Evolutionary conservation across 2,329 filamentous ascomycete species (phyloP).

Genomic region (Coniochaeta ligniaria): DNA sequence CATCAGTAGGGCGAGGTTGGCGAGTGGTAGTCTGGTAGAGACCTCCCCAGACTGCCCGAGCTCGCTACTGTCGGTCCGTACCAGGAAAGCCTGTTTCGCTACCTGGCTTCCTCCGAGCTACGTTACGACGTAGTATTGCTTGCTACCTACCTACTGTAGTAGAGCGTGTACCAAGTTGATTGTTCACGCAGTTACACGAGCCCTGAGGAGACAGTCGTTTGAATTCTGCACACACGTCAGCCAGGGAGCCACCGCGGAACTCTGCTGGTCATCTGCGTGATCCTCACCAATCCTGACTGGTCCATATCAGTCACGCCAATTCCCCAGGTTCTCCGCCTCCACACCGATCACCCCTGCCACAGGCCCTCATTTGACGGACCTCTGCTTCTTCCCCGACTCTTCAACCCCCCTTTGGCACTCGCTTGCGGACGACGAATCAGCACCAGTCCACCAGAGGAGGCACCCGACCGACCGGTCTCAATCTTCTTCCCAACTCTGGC

Average conservation of each 20-base stretch:
- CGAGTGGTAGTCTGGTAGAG: no score
- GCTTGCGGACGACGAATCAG: background rate
- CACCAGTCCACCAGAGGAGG: background rate
- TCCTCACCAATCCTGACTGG: background rate
- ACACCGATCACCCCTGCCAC: background rate
- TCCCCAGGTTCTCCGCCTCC: conserved; percentile 2
- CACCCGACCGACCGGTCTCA: background rate
- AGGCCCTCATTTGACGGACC: background rate
- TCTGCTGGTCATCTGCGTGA: background rate
- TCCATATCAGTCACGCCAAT: background rate
- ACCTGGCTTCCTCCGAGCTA: background rate
- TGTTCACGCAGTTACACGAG: background rate
- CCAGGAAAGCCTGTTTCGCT: background rate
- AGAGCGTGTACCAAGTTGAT: background rate
- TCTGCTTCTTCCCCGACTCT: conserved; percentile 1
- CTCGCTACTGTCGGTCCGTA: background rate
- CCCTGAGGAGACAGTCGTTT: background rate
- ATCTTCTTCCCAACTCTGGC: background rate
- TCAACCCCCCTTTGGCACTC: background rate
- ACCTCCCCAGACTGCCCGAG: no score
- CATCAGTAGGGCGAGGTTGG: no score
- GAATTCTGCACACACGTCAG: background rate
- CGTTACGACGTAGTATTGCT: background rate
- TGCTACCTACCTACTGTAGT: background rate
- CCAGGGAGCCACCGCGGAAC: background rate